Evolutionary conservation across 2,329 filamentous ascomycete species (phyloP).

Genomic region (Coleophoma eucalyptorum): DNA sequence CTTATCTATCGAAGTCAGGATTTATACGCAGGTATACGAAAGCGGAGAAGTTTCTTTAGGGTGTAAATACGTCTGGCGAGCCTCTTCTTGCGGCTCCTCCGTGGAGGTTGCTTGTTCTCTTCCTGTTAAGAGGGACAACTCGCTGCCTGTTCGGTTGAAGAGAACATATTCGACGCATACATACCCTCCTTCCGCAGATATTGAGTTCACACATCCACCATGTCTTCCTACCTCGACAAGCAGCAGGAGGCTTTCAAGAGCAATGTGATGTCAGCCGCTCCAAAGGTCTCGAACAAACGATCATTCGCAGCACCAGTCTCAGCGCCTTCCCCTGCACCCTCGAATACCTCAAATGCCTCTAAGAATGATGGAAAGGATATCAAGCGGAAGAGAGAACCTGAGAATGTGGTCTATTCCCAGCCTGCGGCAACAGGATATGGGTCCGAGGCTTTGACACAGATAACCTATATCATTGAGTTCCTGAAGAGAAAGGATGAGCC

Average conservation of each 20-base stretch:
- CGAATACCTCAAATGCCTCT: conserved; percentile 46
- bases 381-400: conserved; percentile 55
- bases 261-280: conserved; percentile 58
- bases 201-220: conserved; percentile 28
- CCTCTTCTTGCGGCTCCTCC: too few species aligned
- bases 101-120: too few species aligned
- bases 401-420: conserved; percentile 68
- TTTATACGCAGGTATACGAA: too few species aligned
- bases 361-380: conserved; percentile 56
- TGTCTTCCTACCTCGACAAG: conserved; percentile 61
- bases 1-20: too few species aligned
- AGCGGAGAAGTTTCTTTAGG: too few species aligned
- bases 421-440: conserved; percentile 73
- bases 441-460: conserved; percentile 78
- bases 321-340: conserved; percentile 61
- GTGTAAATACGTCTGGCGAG: too few species aligned
- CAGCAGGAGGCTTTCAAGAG: conserved; percentile 61
- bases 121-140: too few species aligned
- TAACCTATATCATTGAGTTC: conserved; percentile 82
- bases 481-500: conserved; percentile 69
- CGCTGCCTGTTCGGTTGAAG: too few species aligned
- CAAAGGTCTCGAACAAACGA: conserved; percentile 53
- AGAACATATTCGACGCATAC: too few species aligned
- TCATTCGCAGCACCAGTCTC: conserved; percentile 44
- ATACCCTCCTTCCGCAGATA: too few species aligned